These are phyloP conservation scores for Leptographium galeiforme DNA, from an alignment of 2,329 filamentous ascomycete species.

Conservation along the genomic window DNA sequence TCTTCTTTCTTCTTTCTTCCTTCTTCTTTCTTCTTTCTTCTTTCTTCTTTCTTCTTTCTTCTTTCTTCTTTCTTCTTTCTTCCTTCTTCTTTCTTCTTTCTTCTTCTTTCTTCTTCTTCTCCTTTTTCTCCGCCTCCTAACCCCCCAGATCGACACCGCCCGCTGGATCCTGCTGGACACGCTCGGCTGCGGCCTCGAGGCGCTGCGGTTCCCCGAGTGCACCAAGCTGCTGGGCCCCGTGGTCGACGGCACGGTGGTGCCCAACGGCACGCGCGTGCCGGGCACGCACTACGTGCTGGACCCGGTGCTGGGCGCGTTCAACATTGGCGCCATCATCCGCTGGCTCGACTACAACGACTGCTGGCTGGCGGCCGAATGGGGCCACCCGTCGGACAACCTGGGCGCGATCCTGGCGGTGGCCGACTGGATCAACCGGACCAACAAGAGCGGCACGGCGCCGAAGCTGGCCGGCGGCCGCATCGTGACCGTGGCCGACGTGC, in stretches of 20 bases:
- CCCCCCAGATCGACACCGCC: conserved; percentile 63
- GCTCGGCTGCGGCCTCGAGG: conserved; percentile 90
- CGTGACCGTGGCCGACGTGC: conserved; percentile 76
- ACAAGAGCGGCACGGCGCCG: conserved; percentile 29
- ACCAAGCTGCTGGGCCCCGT: conserved; percentile 85
- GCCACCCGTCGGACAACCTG: conserved; percentile 94
- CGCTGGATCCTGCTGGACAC: conserved; percentile 96
- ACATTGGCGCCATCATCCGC: conserved; percentile 96
- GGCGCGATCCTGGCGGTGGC: conserved; percentile 93
- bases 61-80: not conserved
- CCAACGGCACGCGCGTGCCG: conserved; percentile 81
- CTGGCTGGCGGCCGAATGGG: conserved; percentile 90
- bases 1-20: not conserved
- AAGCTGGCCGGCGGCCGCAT: conserved; percentile 69
- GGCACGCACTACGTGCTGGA: conserved; percentile 92
- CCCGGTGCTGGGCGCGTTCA: conserved; percentile 91
- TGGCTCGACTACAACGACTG: conserved; percentile 99
- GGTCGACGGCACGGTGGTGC: conserved; percentile 80
- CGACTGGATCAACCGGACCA: conserved; percentile 93
- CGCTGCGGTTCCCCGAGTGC: conserved; percentile 90
- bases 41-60: not conserved
- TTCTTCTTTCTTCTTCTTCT: not conserved
- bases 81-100: not conserved
- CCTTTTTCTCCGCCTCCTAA: not conserved
- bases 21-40: not conserved